These are phyloP conservation scores for Globisporangium polare DNA, from an alignment of 352 stramenopile species.

Conservation along the genomic window DNA sequence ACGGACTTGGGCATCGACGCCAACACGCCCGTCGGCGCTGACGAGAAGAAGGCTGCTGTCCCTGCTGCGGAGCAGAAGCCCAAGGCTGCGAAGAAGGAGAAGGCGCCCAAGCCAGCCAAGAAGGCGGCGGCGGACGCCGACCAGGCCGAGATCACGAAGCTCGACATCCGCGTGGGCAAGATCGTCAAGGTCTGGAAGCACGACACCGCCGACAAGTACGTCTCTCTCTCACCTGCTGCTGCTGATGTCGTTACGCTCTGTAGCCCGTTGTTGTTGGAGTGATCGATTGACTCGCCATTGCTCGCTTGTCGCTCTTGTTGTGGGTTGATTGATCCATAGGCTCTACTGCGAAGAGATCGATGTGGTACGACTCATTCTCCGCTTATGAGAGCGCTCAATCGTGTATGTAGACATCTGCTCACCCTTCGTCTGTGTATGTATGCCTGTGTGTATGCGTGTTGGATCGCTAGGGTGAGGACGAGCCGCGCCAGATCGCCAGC, in stretches of 20 bases:
- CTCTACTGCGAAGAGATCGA: conserved; percentile 92
- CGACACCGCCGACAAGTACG: conserved; percentile 84
- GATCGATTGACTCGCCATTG: background rate
- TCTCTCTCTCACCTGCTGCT: conserved; percentile 1
- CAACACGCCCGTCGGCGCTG: conserved; percentile 37
- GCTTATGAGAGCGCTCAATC: background rate
- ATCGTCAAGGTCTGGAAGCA: conserved; percentile 93
- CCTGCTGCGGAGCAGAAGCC: conserved; percentile 22
- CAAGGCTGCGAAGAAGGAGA: conserved; percentile 29
- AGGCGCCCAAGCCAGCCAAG: conserved; percentile 34
- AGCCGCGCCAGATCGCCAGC: conserved; percentile 81
- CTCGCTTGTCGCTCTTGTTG: background rate
- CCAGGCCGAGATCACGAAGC: conserved; percentile 88
- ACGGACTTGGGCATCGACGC: conserved; percentile 71
- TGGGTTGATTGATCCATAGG: conserved; percentile 16
- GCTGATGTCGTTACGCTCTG: background rate
- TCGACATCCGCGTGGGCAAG: conserved; percentile 90
- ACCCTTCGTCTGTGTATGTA: background rate
- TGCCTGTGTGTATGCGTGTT: background rate
- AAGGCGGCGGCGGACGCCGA: conserved; percentile 38
- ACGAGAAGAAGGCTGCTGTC: conserved; percentile 5
- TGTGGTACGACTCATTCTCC: conserved; percentile 32
- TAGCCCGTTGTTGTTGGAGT: background rate
- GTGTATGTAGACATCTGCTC: conserved; percentile 2
- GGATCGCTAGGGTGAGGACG: conserved; percentile 67